Base-by-base conservation (phyloP, 2,329 filamentous ascomycete species). In the Neonectria neomacrospora region DNA sequence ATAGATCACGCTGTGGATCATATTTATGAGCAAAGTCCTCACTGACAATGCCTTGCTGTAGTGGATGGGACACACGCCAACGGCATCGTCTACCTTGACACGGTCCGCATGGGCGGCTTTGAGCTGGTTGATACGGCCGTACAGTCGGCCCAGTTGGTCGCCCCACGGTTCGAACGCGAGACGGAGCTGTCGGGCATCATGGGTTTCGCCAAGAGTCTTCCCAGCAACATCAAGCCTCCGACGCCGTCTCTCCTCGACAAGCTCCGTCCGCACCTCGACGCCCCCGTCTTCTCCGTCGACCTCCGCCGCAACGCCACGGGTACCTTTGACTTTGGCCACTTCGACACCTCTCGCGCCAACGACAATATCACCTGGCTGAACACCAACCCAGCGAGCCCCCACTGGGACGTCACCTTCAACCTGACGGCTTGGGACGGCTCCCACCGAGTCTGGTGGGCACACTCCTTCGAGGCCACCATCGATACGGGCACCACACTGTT, bases 401-500 rank as follows among this genome's bases (percentile, higher is more conserved):
- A 80, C 66, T 81, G 83, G 64, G 78, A 86, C 37, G 69, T 80
- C 52, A 70, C 74, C 11, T 90, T 90, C 74, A 78, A 84, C 45
- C 74, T 84, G 28, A 87, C 73, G 7, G 68, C 74, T 2, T 80
- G 78, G 74, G 66, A 64, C 2, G 71, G 72, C 20, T 61, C 90
- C 37, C 82, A 90, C 73, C 83, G 73, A 58, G 80, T 81, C 22
- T 82, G 90, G 62, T 78, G 77, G 51, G 82, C 77, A 64, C 85
- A 79, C 47, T 69, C 71, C 18, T 82, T 84, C 68, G 78, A 79
- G 28, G 85, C 88, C 50, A 89, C 91, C 58, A 82, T 87, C 28
- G 90, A 93, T 76, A 92, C 90, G 3, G 90, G 90, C 23, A 91
- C 89, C 4, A 88, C 89, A 1, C 80, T 92, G 56, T 80, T 92